Conservation (phyloP, 345 rosid genomes). For the Psidium guajava region DNA sequence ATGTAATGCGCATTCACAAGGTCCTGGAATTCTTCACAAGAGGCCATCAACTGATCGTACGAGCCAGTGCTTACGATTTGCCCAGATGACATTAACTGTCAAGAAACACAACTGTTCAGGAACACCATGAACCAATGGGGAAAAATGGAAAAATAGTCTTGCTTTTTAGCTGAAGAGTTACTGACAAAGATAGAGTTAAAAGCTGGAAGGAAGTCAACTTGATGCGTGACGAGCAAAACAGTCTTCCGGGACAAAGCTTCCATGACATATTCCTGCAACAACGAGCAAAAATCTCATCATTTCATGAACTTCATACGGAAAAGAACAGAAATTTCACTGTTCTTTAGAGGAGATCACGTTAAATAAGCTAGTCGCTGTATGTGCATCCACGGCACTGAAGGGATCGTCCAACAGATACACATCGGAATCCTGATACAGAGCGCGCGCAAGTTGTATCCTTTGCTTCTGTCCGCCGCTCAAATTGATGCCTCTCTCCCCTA, state of each 20-base stretch:
- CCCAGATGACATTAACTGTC: constrained; percentile 36
- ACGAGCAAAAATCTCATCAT: not conserved
- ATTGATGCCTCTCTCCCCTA: constrained; percentile 51
- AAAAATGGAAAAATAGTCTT: not conserved
- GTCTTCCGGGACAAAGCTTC: constrained; percentile 36
- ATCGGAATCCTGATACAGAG: constrained; percentile 40
- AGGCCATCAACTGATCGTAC: constrained; percentile 25
- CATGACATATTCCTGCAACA: constrained; percentile 33
- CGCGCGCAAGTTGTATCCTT: constrained; percentile 42
- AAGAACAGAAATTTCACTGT: not conserved
- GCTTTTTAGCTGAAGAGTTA: not conserved
- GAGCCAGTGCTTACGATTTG: constrained; percentile 21
- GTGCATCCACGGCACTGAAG: constrained; percentile 52
- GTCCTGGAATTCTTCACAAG: constrained; percentile 25
- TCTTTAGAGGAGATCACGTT: constrained; percentile 10
- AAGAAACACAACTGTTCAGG: not conserved
- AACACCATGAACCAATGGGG: not conserved
- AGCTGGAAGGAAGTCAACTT: constrained; percentile 44
- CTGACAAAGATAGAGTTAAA: constrained; percentile 35
- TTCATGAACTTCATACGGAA: not conserved
- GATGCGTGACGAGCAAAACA: constrained; percentile 45
- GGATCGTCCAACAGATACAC: constrained; percentile 52
- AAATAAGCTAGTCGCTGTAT: constrained; percentile 32
- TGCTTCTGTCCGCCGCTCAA: constrained; percentile 54
- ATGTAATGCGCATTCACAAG: constrained; percentile 37